Conservation (phyloP, 176 grass and related monocot species). For the Ensete ventricosum region DNA sequence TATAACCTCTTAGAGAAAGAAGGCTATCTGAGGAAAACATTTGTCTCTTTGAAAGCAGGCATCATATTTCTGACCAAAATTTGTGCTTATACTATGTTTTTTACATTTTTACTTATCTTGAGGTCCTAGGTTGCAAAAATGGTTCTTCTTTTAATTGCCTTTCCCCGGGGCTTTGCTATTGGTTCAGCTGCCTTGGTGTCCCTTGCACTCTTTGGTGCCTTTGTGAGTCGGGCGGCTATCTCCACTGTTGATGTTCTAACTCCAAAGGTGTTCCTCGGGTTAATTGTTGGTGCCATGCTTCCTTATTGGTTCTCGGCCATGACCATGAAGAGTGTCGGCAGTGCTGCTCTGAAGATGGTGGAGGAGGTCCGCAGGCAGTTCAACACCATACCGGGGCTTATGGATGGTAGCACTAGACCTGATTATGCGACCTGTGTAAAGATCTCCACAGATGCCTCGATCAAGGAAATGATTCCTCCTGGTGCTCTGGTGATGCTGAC, state of each 20-base stretch:
- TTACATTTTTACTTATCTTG: too few relatives aligned
- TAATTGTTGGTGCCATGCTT: conserved; percentile 44
- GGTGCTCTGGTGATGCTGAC: conserved; percentile 48
- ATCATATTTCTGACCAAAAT: too few relatives aligned
- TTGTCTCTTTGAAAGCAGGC: too few relatives aligned
- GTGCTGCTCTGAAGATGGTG: conserved; percentile 41
- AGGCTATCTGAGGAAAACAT: too few relatives aligned
- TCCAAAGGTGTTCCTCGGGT: conserved; percentile 36
- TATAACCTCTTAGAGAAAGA: too few relatives aligned
- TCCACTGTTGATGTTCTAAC: conserved; percentile 32
- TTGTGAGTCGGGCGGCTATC: conserved; percentile 39
- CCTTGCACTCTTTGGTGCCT: conserved; percentile 36
- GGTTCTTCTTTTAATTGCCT: neutral
- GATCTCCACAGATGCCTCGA: conserved; percentile 47
- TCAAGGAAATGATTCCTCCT: conserved; percentile 46
- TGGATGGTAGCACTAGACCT: conserved; percentile 32
- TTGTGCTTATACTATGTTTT: too few relatives aligned
- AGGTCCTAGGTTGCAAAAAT: neutral
- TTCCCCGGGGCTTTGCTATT: conserved; percentile 27
- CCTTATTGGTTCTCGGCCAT: conserved; percentile 54
- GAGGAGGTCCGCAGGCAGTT: conserved; percentile 47
- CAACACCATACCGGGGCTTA: conserved; percentile 35
- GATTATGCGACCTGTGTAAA: conserved; percentile 49
- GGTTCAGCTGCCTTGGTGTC: conserved; percentile 39
- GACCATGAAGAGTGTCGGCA: conserved; percentile 46